Evolutionary conservation across 495 filamentous ascomycete species (phyloP), one percentile per base, ranked within the genome.

Genomic region (Evansstolkia leycettana): DNA sequence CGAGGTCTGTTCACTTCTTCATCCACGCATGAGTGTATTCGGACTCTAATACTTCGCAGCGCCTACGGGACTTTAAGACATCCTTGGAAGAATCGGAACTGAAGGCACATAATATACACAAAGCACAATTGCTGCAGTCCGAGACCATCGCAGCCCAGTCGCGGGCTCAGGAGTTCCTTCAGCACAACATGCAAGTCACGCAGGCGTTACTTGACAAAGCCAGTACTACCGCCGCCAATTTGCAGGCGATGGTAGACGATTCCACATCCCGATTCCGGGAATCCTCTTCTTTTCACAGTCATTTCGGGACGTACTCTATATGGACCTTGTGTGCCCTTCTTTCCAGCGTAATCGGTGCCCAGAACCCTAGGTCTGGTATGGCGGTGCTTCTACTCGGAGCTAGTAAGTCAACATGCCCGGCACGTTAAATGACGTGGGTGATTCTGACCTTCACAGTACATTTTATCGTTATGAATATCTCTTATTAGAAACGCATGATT

Each of bases 181-280:
- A 61, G 27, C 39, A 37, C 9, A 54, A 57, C 8, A 48, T 61
- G 29, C 47, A 54, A 16, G 34, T 60, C 9, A 60, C 59, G 2
- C 57, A 60, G 26, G 45, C 55, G 15, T 43, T 71, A 9, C 39
- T 70, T 10, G 57, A 58, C 13, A 55, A 62, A 32, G 37, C 55
- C 11, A 51, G 51, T 19, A 43, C 51, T 2, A 45, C 56, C 7
- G 62, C 65, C 13, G 48, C 52, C n/a, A 55, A 62, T 38, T 37
- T 73, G 4, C 60, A 64, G 33, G 30, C 48, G 9, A 45, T 50
- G 16, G 52, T 72, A 8, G 57, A 70, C 1, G 59, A 64, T 24
- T 52, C 64, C 15, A 38, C 57, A 0, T 31, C 40, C 3, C 65
- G 44, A 36, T 57, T 61, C 33, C 54, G 54, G 31, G 37, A 46